Conservation (phyloP, 2,329 filamentous ascomycete species). For the Penicillium oxalicum region DNA sequence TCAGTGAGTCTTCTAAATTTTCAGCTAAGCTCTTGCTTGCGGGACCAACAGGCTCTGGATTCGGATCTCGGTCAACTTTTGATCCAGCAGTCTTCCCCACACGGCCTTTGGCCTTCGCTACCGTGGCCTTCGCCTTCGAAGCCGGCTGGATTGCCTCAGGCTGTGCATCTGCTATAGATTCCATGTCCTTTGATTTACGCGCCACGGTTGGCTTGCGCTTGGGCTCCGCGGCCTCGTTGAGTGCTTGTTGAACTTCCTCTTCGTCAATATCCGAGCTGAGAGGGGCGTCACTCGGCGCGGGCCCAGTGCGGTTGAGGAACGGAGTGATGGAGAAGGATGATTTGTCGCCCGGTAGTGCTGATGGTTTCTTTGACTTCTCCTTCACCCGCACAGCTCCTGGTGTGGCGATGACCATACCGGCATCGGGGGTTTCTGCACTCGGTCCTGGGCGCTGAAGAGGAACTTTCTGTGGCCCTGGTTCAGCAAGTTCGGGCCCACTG, state of each 20-base stretch:
- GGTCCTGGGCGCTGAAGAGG: constrained; percentile 22
- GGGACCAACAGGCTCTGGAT: constrained; percentile 3
- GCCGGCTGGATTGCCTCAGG: not conserved
- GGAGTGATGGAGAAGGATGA: constrained; percentile 91
- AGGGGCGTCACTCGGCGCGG: constrained; percentile 43
- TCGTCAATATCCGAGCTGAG: constrained; percentile 24
- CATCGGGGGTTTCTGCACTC: constrained; percentile 34
- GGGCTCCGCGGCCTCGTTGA: constrained; percentile 7
- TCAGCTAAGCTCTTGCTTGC: constrained; percentile 5
- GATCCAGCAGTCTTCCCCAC: not conserved
- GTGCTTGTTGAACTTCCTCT: constrained; percentile 18
- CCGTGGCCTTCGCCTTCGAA: constrained; percentile 5
- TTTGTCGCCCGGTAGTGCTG: constrained; percentile 69
- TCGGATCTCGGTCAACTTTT: not conserved
- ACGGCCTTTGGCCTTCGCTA: constrained; percentile 3
- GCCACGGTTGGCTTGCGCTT: constrained; percentile 1
- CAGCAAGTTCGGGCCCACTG: constrained; percentile 22
- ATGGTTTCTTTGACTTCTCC: constrained; percentile 55
- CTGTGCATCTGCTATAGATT: constrained; percentile 3
- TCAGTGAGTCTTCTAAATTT: constrained; percentile 15
- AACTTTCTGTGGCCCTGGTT: constrained; percentile 39
- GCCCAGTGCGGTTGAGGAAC: constrained; percentile 73
- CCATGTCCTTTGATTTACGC: not conserved
- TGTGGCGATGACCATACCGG: constrained; percentile 47
- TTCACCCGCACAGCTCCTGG: constrained; percentile 43